phyloP scores from a whole-genome alignment of 2,329 filamentous ascomycete species.

The Sporothrix variecibatus region DNA sequence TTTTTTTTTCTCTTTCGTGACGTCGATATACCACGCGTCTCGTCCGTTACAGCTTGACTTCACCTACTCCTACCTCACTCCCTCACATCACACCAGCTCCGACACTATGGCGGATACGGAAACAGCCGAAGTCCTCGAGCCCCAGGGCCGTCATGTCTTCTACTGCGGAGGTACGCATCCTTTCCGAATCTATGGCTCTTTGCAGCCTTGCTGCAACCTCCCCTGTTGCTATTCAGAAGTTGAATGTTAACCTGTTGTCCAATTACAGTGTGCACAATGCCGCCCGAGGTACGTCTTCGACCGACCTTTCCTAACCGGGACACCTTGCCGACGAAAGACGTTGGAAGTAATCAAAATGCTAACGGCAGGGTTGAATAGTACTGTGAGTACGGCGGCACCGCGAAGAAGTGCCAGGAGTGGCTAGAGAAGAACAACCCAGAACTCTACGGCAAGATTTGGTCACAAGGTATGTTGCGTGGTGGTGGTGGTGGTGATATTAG shows the following conservation, averaged over 20 bases:
- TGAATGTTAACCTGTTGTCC: slow-evolving; percentile 21
- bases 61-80: not conserved
- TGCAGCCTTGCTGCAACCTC: not conserved
- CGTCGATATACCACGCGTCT: not conserved
- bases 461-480: slow-evolving; percentile 61
- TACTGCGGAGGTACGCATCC: slow-evolving; percentile 60
- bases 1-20: not conserved
- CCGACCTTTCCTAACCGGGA: not conserved
- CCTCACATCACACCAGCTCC: not conserved
- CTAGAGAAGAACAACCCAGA: slow-evolving; percentile 72
- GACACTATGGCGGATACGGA: slow-evolving; percentile 56
- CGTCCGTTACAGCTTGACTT: not conserved
- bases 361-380: slow-evolving; percentile 61
- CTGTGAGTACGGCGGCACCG: slow-evolving; percentile 96
- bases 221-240: not conserved
- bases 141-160: slow-evolving; percentile 53
- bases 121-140: slow-evolving; percentile 49
- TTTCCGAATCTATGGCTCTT: not conserved
- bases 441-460: slow-evolving; percentile 81
- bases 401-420: slow-evolving; percentile 98
- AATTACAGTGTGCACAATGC: slow-evolving; percentile 61
- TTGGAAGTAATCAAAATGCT: not conserved
- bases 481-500: slow-evolving; percentile 27
- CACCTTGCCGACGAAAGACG: not conserved
- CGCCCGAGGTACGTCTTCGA: slow-evolving; percentile 59